These are phyloP conservation scores for Diaporthe helianthi DNA, from an alignment of 2,329 filamentous ascomycete species.

Conservation along the genomic window DNA sequence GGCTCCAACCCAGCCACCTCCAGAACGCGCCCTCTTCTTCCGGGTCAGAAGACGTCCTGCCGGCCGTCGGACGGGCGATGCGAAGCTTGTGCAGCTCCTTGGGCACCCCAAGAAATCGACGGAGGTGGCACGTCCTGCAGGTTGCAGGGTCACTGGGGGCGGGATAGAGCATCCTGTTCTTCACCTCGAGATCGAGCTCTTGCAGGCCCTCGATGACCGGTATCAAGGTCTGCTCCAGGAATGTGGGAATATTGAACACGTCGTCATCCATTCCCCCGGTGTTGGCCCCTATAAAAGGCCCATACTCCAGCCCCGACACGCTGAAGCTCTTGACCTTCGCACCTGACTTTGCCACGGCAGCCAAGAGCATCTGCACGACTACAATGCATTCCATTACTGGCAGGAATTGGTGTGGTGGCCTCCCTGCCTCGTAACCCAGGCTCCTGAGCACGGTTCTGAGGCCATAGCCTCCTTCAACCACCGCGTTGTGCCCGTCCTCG, in stretches of 20 bases:
- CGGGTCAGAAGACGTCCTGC: neutral
- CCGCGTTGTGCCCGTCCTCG: neutral
- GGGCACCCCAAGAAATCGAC: slow-evolving; percentile 1
- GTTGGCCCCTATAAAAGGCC: neutral
- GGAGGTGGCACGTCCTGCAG: slow-evolving; percentile 8
- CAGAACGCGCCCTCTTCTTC: neutral
- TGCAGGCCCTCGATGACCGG: slow-evolving; percentile 17
- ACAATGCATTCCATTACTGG: neutral
- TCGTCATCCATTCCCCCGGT: neutral
- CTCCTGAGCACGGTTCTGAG: neutral
- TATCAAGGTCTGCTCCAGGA: neutral
- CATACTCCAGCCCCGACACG: neutral
- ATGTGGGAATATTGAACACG: neutral
- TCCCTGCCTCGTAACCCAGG: neutral
- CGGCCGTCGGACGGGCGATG: neutral
- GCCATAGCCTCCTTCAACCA: slow-evolving; percentile 11
- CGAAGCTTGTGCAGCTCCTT: neutral
- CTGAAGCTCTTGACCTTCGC: neutral
- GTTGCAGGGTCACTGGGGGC: neutral
- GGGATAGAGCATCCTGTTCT: neutral
- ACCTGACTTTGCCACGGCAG: neutral
- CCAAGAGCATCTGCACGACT: neutral
- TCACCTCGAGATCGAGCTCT: slow-evolving; percentile 2
- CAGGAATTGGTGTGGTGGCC: neutral
- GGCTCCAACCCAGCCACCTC: slow-evolving; percentile 2